Base-by-base conservation (phyloP, 192 early-diverging fungal genomes). In the Linnemannia elongata region DNA sequence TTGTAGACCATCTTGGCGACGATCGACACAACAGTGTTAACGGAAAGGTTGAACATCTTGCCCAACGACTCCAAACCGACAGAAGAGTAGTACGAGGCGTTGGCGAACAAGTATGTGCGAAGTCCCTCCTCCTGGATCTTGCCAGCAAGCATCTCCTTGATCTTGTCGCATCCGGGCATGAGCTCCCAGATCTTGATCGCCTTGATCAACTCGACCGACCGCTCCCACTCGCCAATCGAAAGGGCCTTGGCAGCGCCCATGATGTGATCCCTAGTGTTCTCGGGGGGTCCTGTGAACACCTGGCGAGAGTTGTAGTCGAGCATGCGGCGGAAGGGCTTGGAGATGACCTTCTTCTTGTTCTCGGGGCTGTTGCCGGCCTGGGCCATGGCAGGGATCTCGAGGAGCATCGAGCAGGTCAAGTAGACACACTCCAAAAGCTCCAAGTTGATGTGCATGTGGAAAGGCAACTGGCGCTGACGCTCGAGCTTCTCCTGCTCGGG, bases 381-480 rank as follows among this genome's bases (percentile, higher is more conserved):
- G 15, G 98, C 99, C 94, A 98, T 97, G 87, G 92, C 94, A 35
- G 99, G 98, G 81, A 99, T 97, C 90, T 99, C 99, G n/a, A 99
- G 91, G 63, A 99, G 91, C 97, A 99, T 98, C 33, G 97, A 96
- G 87, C 94, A 96, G 17, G 96, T 97, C 89, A 99, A 90, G 90
- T 98, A 99, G 39, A 97, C 96, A 87, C 97, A 98, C 92, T 99
- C 99, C 63, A 99, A 89, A 27, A 99, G 93, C 91, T 99, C 99
- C 72, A 99, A 89, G 92, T 99, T 99, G 89, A 99, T 97, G 91
- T 98, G 97, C 96, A 99, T 98, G 91, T 99, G 98, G 96, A 99
- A 99, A 33, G 98, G 98, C 82, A 99, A 91, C 92, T 99, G 98
- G 77, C 98, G 93, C 91, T 95, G 96, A 84, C 97, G 96, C 89